Percentiles rank a stretch among this genome's conserved stretches.
These are phyloP conservation scores for Penicillium canescens DNA, from an alignment of 495 filamentous ascomycete species.

Conservation along the genomic window DNA sequence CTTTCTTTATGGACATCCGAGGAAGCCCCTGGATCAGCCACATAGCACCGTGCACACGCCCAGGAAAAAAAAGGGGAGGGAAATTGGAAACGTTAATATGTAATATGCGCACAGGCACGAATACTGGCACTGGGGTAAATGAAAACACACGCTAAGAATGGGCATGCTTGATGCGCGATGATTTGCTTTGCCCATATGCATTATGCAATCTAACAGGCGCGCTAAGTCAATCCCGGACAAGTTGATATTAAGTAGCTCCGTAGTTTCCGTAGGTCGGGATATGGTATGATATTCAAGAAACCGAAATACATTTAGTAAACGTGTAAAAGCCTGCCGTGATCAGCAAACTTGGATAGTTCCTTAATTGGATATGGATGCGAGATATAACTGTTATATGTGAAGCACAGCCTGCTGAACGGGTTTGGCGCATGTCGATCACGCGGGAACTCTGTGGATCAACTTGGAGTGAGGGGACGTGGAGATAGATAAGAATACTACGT, in stretches of 20 bases:
- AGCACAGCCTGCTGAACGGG: conserved; percentile 1
- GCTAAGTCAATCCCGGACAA: not conserved
- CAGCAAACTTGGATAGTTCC: no score
- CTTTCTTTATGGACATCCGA: not conserved
- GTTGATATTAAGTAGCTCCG: not conserved
- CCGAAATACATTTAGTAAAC: no score
- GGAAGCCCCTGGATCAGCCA: conserved; percentile 4
- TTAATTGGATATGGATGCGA: no score
- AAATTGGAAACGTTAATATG: not conserved
- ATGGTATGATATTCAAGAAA: no score
- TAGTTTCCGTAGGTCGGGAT: not conserved
- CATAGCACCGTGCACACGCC: not conserved
- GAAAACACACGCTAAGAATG: not conserved
- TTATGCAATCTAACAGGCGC: conserved; percentile 2
- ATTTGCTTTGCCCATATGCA: not conserved
- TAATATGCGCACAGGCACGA: not conserved
- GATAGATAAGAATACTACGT: not conserved
- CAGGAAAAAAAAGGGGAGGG: not conserved
- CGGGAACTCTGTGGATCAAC: conserved; percentile 37
- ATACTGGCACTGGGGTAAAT: not conserved
- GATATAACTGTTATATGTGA: no score
- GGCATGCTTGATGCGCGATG: conserved; percentile 5
- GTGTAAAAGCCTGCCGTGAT: no score
- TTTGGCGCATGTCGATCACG: conserved; percentile 38
- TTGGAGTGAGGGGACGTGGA: conserved; percentile 10